These are phyloP conservation scores for Phyllosticta citrichinensis DNA, from an alignment of 2,329 filamentous ascomycete genomes.

Conservation along the genomic window DNA sequence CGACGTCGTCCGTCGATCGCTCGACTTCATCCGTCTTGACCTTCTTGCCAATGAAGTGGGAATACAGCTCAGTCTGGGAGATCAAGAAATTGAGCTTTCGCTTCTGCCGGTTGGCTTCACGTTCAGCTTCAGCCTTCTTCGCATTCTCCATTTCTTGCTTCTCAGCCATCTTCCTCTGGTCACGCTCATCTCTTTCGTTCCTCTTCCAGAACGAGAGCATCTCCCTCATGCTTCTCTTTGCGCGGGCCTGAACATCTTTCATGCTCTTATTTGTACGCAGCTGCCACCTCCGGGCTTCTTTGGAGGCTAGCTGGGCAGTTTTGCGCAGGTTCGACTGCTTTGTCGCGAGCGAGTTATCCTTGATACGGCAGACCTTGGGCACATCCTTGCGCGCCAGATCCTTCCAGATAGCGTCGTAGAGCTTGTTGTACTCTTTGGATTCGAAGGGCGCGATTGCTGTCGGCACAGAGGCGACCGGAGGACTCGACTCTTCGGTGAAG, in stretches of 20 bases:
- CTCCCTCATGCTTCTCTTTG: slow-evolving; percentile 96
- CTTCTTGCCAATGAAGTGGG: slow-evolving; percentile 98
- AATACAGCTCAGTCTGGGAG: slow-evolving; percentile 96
- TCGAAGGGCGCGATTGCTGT: slow-evolving; percentile 49
- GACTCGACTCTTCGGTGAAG: slow-evolving; percentile 40
- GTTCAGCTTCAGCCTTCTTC: slow-evolving; percentile 91
- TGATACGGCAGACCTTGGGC: slow-evolving; percentile 82
- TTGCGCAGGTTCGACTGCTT: slow-evolving; percentile 96
- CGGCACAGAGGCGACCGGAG: slow-evolving; percentile 16
- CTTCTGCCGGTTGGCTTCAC: slow-evolving; percentile 94
- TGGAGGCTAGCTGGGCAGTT: slow-evolving; percentile 90
- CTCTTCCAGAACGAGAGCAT: slow-evolving; percentile 99
- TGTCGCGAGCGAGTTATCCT: slow-evolving; percentile 71
- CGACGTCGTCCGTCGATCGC: slow-evolving; percentile 71
- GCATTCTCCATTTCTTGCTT: slow-evolving; percentile 94
- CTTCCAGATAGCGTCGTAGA: slow-evolving; percentile 95
- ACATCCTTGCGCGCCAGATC: slow-evolving; percentile 91
- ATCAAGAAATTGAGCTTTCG: slow-evolving; percentile 99
- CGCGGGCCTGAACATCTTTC: slow-evolving; percentile 92
- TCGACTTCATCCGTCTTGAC: slow-evolving; percentile 97
- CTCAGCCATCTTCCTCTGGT: slow-evolving; percentile 87
- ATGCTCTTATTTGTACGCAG: slow-evolving; percentile 95
- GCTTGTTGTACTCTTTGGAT: slow-evolving; percentile 90
- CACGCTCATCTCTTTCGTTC: slow-evolving; percentile 94
- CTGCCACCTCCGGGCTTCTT: slow-evolving; percentile 96